Conservation (phyloP, 768 basidiomycete genomes). For the Phanerochaete sordida region DNA sequence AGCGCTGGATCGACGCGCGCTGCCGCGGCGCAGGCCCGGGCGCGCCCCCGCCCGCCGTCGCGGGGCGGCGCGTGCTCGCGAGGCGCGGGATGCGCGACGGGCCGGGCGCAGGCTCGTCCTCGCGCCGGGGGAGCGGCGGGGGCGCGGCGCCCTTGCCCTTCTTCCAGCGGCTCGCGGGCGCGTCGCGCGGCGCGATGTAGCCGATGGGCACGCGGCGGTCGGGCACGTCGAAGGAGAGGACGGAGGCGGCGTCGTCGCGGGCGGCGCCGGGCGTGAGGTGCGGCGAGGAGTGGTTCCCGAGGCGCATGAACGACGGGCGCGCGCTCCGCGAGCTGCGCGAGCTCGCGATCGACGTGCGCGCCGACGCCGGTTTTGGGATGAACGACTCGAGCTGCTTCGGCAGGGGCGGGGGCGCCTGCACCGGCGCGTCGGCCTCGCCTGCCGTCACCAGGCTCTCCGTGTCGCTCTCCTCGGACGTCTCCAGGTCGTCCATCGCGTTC, state of each 20-base stretch:
- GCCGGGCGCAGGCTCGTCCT: neutral
- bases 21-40: conserved; percentile 32
- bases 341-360: conserved; percentile 24
- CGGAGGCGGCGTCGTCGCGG: conserved; percentile 1
- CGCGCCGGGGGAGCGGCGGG: neutral
- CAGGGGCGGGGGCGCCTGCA: neutral
- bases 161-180: conserved; percentile 42
- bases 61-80: conserved; percentile 3
- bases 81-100: conserved; percentile 2
- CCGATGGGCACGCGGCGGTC: conserved; percentile 49
- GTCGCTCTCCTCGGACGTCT: conserved; percentile 45
- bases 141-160: conserved; percentile 22
- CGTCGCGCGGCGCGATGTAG: conserved; percentile 41
- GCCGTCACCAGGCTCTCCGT: conserved; percentile 14
- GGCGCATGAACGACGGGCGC: conserved; percentile 51
- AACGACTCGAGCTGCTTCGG: neutral
- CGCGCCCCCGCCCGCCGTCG: conserved; percentile 20
- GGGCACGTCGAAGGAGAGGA: conserved; percentile 23
- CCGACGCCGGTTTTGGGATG: conserved; percentile 12
- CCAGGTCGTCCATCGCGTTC: conserved; percentile 72
- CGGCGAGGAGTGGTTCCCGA: conserved; percentile 70
- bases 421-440: conserved; percentile 3
- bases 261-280: conserved; percentile 38
- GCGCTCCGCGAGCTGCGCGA: conserved; percentile 20
- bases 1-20: conserved; percentile 56